These are phyloP conservation scores for Nitzschia sp. DNA, from an alignment of 108 stramenopile species.

Conservation along the genomic window DNA sequence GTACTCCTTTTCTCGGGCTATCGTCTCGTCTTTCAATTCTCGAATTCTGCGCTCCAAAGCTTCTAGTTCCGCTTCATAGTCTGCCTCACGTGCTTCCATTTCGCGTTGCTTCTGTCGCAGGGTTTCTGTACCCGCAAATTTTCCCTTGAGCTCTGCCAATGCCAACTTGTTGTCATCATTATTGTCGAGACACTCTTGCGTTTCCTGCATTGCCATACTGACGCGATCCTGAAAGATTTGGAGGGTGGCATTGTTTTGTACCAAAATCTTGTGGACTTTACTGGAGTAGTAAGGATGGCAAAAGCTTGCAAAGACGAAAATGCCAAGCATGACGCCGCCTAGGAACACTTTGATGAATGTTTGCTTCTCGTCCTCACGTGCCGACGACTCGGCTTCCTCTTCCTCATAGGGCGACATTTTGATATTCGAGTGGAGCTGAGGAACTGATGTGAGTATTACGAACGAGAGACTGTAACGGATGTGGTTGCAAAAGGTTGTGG, in stretches of 20 bases:
- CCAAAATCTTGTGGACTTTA: too few species aligned
- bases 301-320: too few species aligned
- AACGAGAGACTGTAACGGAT: too few species aligned
- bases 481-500: too few species aligned
- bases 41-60: not conserved
- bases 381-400: too few species aligned
- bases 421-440: too few species aligned
- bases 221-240: not conserved
- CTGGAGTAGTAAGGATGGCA: too few species aligned
- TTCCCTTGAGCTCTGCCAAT: constrained; percentile 3
- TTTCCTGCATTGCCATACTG: not conserved
- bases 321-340: too few species aligned
- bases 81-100: not conserved
- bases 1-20: not conserved
- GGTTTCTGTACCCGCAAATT: not conserved
- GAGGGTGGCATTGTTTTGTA: constrained; percentile 10
- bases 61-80: not conserved
- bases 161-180: not conserved
- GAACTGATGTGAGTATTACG: too few species aligned
- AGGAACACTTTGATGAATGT: too few species aligned
- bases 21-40: not conserved
- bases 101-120: not conserved
- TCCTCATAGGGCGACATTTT: too few species aligned
- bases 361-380: too few species aligned
- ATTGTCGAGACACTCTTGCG: constrained; percentile 8